Evolutionary conservation across 805 yeast species (phyloP).

Genomic region (Candida sonorensis): DNA sequence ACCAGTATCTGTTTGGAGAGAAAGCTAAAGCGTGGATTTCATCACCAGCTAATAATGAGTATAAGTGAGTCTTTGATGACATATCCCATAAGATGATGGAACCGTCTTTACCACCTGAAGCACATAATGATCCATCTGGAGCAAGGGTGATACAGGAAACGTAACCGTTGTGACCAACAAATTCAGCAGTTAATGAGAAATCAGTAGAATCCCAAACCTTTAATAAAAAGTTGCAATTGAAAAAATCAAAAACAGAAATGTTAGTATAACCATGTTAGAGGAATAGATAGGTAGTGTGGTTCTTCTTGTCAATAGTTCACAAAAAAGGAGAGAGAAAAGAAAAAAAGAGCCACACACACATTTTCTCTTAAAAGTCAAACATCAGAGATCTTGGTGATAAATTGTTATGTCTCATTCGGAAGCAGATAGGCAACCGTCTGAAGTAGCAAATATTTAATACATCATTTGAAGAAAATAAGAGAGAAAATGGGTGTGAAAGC

Average conservation of each 20-base stretch:
- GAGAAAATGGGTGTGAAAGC: not conserved
- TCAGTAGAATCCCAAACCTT: slow-evolving; percentile 93
- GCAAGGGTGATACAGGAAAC: slow-evolving; percentile 94
- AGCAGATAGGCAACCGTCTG: slow-evolving; percentile 64
- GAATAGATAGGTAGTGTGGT: too few species aligned
- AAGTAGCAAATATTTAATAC: slow-evolving; percentile 97
- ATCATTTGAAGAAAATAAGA: slow-evolving; percentile 48
- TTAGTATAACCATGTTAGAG: too few species aligned
- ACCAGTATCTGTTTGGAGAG: slow-evolving; percentile 99
- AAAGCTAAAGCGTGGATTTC: slow-evolving; percentile 97
- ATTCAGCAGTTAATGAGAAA: slow-evolving; percentile 78
- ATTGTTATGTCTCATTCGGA: slow-evolving; percentile 88
- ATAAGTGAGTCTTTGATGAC: slow-evolving; percentile 74
- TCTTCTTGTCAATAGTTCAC: too few species aligned
- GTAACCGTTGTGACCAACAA: slow-evolving; percentile 99
- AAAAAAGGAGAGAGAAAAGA: too few species aligned
- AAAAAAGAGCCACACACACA: too few species aligned
- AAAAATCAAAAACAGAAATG: not conserved
- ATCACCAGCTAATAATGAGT: slow-evolving; percentile 92
- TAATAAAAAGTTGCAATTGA: slow-evolving; percentile 6
- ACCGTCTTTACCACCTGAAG: slow-evolving; percentile 99
- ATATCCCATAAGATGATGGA: slow-evolving; percentile 97
- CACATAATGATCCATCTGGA: slow-evolving; percentile 99
- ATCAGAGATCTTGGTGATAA: slow-evolving; percentile 99
- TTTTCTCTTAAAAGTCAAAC: too few species aligned